Evolutionary conservation across 352 stramenopile genomes (phyloP), one percentile per base, ranked within the genome.

Genomic region (Pythium guiyangense): DNA sequence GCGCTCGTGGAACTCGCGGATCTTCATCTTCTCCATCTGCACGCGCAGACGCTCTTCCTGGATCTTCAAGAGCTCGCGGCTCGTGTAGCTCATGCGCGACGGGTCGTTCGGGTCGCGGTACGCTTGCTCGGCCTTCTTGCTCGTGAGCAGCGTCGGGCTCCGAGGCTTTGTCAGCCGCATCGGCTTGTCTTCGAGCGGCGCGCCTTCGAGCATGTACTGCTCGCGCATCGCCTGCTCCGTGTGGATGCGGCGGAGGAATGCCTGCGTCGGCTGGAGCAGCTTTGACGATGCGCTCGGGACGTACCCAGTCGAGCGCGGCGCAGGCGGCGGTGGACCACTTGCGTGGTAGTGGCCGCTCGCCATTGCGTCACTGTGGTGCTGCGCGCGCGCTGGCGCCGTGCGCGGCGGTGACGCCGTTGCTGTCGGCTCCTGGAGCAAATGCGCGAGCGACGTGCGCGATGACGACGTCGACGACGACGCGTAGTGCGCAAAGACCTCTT

Each of bases 1-100:
- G 29, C 80, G 79, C 54, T 87, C 83, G 50, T 92, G 77, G 49
- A 88, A 90, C 52, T 92, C 79, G 47, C 83, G 77, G 57, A 90
- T 83, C 56, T 89, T 89, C 29, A 86, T 70, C 22, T 75, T 76
- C 56, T 92, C 79, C 17, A 88, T 55, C 48, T 92, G 78, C 14
- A 90, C 29, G 14, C 71, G 71, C 52, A 82, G 66, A 55, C 80
- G 69, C 49, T 92, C 83, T 34, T 88, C 79, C 53, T 88, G 79
- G 52, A 92, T 90, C 54, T 86, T 77, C 22, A 88, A 73, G 53
- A 92, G 42, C 52, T 92, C 83, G 3, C 78, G 78, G 55, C 77
- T 90, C 9, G 83, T 92, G 37, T 79, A 90, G 64, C 83, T 92
- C 68, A 92, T 74, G 11, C 74, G 59, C 11, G 72, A 77, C 14